These are phyloP conservation scores for Periconia sp. DNA, from an alignment of 2,329 filamentous ascomycete species.

Conservation along the genomic window DNA sequence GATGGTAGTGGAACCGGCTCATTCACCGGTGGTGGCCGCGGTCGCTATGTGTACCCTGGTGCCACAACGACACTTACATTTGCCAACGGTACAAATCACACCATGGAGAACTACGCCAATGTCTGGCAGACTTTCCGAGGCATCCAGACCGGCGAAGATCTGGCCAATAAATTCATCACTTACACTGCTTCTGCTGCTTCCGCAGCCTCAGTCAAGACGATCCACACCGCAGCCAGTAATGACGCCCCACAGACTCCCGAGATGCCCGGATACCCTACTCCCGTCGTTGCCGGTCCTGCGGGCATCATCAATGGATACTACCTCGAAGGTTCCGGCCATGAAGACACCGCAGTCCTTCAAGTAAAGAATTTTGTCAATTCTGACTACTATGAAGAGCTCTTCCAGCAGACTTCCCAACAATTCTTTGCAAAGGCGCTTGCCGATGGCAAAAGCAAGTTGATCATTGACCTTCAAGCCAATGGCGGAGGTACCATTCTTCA, in stretches of 20 bases:
- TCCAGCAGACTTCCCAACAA: slow-evolving; percentile 45
- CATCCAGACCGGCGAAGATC: slow-evolving; percentile 44
- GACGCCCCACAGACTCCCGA: slow-evolving; percentile 4
- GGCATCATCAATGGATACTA: slow-evolving; percentile 52
- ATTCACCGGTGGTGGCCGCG: slow-evolving; percentile 49
- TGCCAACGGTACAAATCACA: slow-evolving; percentile 46
- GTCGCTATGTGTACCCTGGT: slow-evolving; percentile 47
- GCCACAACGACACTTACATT: slow-evolving; percentile 48
- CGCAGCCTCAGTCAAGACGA: slow-evolving; percentile 1
- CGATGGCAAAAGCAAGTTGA: slow-evolving; percentile 60
- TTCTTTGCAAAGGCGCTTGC: slow-evolving; percentile 47
- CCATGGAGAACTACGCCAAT: slow-evolving; percentile 46
- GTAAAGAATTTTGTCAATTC: slow-evolving; percentile 45
- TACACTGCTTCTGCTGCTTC: slow-evolving; percentile 9
- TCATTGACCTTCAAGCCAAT: slow-evolving; percentile 62
- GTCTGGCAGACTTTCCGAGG: slow-evolving; percentile 42
- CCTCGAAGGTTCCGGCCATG: slow-evolving; percentile 45
- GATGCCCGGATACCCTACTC: slow-evolving; percentile 47
- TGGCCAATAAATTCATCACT: slow-evolving; percentile 44
- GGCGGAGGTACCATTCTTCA: slow-evolving; percentile 61
- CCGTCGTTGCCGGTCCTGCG: slow-evolving; percentile 40
- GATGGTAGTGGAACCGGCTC: slow-evolving; percentile 46
- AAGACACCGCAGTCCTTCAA: slow-evolving; percentile 49
- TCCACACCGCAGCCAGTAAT: slow-evolving; percentile 10
- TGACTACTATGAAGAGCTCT: slow-evolving; percentile 22